Percentiles rank a stretch among this genome's conserved stretches.
These are phyloP conservation scores for Avena insularis DNA, from an alignment of 176 grass and related monocot genomes.

Conservation along the genomic window DNA sequence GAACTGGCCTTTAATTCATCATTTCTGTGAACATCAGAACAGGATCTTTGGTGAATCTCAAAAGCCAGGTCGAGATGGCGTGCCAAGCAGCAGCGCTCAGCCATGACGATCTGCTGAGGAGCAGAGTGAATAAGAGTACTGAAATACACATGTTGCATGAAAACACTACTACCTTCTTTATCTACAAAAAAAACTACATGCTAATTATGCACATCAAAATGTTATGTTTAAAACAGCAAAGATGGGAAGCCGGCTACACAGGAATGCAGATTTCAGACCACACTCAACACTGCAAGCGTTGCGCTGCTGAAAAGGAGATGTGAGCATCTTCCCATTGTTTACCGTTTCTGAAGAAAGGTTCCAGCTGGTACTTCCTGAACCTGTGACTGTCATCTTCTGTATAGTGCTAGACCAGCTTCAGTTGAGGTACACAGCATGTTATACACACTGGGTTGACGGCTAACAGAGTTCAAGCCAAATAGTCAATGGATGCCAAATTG, in stretches of 20 bases:
- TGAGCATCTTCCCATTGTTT: not conserved
- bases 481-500: not conserved
- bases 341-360: not conserved
- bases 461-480: not conserved
- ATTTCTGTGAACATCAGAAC: not conserved
- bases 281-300: not conserved
- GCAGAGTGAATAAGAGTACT: not conserved
- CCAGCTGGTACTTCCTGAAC: constrained; percentile 9
- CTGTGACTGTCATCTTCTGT: constrained; percentile 4
- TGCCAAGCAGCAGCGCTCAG: not conserved
- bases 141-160: constrained; percentile 1
- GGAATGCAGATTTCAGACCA: not conserved
- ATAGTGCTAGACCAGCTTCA: constrained; percentile 8
- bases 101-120: not conserved
- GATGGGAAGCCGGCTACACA: not conserved
- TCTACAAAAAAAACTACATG: not conserved
- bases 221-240: not conserved
- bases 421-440: not conserved
- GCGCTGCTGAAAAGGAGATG: not conserved
- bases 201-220: not conserved
- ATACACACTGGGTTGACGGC: not conserved
- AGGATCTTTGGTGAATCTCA: not conserved
- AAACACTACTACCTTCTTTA: not conserved
- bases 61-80: not conserved
- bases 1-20: not conserved